phyloP scores from a whole-genome alignment of 306 rosid genomes.

The Prosopis cineraria region DNA sequence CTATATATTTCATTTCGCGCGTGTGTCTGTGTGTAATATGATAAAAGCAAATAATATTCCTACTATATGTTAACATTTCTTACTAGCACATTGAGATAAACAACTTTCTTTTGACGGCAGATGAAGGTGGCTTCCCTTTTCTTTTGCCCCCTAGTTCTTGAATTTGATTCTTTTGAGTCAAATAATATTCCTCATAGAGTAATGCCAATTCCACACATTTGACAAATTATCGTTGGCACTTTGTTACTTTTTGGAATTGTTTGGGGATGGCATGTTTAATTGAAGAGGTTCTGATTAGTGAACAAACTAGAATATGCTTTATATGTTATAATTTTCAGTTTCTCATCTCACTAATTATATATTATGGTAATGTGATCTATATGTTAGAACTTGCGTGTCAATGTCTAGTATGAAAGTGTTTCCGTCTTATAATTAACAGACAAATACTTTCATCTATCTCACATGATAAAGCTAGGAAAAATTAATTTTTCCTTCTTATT shows the following conservation, averaged over 20 bases:
- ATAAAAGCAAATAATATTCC: no score
- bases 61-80: no score
- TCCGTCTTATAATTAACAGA: no score
- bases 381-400: no score
- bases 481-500: no score
- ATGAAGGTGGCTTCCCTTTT: not conserved
- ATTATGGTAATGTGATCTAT: no score
- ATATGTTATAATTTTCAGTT: no score
- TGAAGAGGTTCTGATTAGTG: not conserved
- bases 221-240: not conserved
- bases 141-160: not conserved
- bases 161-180: not conserved
- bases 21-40: no score
- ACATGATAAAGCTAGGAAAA: no score
- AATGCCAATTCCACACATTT: not conserved
- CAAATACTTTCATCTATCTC: no score
- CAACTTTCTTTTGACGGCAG: not conserved
- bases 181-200: not conserved
- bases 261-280: not conserved
- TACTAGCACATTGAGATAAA: no score
- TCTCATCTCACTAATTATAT: not conserved
- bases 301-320: not conserved
- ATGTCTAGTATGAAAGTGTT: no score
- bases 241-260: not conserved
- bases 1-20: not conserved